Percentiles rank a stretch among this genome's conserved stretches.
Conservation (phyloP, 2,329 filamentous ascomycete genomes). For the Colletotrichum ledebouriae region DNA sequence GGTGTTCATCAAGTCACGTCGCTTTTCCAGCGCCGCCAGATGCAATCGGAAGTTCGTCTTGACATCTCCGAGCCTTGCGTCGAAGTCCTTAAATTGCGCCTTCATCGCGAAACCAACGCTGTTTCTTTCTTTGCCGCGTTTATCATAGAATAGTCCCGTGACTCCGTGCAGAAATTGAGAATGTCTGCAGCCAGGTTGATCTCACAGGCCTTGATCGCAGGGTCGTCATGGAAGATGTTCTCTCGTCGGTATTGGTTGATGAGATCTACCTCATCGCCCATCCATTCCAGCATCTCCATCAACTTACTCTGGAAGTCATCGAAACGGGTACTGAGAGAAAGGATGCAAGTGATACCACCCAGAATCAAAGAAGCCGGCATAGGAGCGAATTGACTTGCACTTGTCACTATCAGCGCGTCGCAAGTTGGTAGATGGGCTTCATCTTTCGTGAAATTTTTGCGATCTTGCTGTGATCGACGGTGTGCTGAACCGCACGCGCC, state of each 20-base stretch:
- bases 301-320: conserved; percentile 22
- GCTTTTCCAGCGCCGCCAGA: background rate
- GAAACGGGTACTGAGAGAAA: background rate
- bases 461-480: background rate
- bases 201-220: background rate
- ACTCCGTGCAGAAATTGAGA: conserved; percentile 10
- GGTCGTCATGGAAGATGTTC: background rate
- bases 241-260: background rate
- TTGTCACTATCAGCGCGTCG: background rate
- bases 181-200: conserved; percentile 12
- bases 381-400: conserved; percentile 5
- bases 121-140: background rate
- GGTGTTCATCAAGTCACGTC: background rate
- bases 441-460: background rate
- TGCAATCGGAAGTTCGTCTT: conserved; percentile 6
- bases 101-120: background rate
- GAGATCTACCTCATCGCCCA: conserved; percentile 3
- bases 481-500: background rate
- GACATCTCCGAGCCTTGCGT: conserved; percentile 3
- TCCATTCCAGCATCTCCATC: conserved; percentile 6
- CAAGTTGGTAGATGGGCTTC: background rate
- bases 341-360: conserved; percentile 21
- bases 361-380: conserved; percentile 17
- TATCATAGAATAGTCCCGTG: conserved; percentile 2
- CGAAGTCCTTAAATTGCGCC: conserved; percentile 10